Base-by-base conservation (phyloP, 2,329 filamentous ascomycete genomes). In the Colletotrichum chrysophilum region DNA sequence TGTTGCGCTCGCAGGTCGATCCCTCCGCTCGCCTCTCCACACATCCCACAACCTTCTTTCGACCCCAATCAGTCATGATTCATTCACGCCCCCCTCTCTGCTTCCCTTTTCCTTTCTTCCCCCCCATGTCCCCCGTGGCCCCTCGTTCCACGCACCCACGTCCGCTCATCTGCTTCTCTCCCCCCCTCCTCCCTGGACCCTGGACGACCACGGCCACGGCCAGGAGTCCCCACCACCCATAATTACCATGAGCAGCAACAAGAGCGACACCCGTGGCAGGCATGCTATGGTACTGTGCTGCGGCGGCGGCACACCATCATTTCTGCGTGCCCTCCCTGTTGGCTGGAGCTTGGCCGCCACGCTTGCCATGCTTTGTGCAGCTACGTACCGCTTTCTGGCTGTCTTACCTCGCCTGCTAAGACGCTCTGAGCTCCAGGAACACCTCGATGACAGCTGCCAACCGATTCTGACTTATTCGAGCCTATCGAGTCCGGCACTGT, bases 11-110 rank as follows among this genome's bases (percentile, higher is more conserved):
- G 60, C 71, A 76, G 74, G 74, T 70, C 71, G 74, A 76, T 76
- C 74, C 74, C 74, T 75, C 74, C 55, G 74, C 74, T 66, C 65
- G 71, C 60, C 71, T 76, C 74, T 74, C 74, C 71, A 74, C 74
- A 76, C 71, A 75, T 76, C 74, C 74, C 74, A 76, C 71, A 76
- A 76, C 74, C 74, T 76, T 76, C 74, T 76, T 76, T 76, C 71
- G 74, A 76, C 71, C 71, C 74, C 66, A 52, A 32, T 70, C 71
- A 38, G 52, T 56, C 16, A n/a, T 70, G 60, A 36, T 76, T 28
- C 32, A 32, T 26, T 55, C 74, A 76, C 74, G 13, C 71, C 74
- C 43, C 74, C 48, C 24, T 30, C 55, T 18, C 26, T 62, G 21
- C 56, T 58, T 14, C 43, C 32, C 71, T 32, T 18, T 48, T 34